Evolutionary conservation across 129 eudicot genomes (phyloP).

Genomic region (Deinandra increscens): DNA sequence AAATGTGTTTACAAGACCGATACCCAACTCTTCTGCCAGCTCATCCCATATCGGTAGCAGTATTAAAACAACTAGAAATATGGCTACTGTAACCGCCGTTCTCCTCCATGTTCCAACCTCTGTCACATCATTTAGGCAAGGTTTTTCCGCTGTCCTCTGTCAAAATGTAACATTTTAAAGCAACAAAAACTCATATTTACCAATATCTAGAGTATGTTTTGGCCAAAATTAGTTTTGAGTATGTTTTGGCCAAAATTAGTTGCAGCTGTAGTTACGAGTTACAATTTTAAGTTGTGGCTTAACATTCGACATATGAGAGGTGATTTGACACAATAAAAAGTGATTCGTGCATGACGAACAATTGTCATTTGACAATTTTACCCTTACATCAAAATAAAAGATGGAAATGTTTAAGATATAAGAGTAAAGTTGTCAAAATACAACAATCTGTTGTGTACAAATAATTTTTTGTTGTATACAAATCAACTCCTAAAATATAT

Average conservation of each 20-base stretch:
- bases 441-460: not conserved
- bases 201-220: not conserved
- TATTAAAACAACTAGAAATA: slow-evolving; percentile 66
- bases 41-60: slow-evolving; percentile 96
- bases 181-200: not conserved
- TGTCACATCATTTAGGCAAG: slow-evolving; percentile 85
- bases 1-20: slow-evolving; percentile 81
- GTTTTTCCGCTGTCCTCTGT: slow-evolving; percentile 92
- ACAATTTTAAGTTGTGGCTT: not conserved
- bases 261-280: not conserved
- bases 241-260: not conserved
- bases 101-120: slow-evolving; percentile 97
- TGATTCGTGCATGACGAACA: not conserved
- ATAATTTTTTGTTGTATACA: not conserved
- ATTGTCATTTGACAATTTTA: not conserved
- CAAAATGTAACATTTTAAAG: slow-evolving; percentile 10
- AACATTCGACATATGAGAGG: not conserved
- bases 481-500: not conserved
- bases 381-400: not conserved
- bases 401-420: not conserved
- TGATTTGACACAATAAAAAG: not conserved
- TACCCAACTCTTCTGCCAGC: slow-evolving; percentile 95
- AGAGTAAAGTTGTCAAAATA: not conserved
- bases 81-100: slow-evolving; percentile 42
- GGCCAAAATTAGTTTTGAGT: not conserved